Base-by-base conservation (phyloP, 768 basidiomycete species). In the Agaricus sinodeliciosus region DNA sequence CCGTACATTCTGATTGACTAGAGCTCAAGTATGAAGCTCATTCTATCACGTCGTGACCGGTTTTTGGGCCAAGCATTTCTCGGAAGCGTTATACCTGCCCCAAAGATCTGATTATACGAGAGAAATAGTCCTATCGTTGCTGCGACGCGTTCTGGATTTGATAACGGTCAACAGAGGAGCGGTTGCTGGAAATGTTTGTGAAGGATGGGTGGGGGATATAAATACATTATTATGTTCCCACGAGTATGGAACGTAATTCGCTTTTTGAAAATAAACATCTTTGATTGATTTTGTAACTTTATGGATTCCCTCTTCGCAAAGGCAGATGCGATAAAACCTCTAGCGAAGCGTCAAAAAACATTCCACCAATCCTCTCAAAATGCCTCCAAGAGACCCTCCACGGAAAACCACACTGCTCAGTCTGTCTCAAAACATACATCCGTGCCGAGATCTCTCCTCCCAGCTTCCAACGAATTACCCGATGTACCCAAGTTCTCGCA, bases 281-380 rank as follows among this genome's bases (percentile, higher is more conserved):
- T 39, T 16, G 12, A 89, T 22, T 22, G 22, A 22, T 22, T 22
- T 22, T 22, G 22, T 22, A 2, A 22, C 22, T 22, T 22, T 22
- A 22, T 90, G 87, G 87, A 90, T 60, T 69, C 83, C 9, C 77
- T 92, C 12, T 74, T 91, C 55, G 81, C 87, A 15, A 82, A 82
- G 59, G 87, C 84, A 43, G 72, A 87, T 55, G 76, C 82, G 7
- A 67, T 83, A 37, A 66, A 69, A 53, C 75, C 82, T 35, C 48
- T 75, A 67, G 72, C 45, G 77, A 78, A 63, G 43, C 54, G 19
- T 54, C 56, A 16, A 63, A 65, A 49, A 58, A 46, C 44, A 44
- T 13, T 25, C 47, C 45, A 35, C 19, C 7, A 34, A 18, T 9
- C 13, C 16, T 34, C 45, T 47, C 9, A 43, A 43, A 22, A 43